Percentiles rank a stretch among this genome's conserved stretches.
These are phyloP conservation scores for Cladochytrium replicatum DNA, from an alignment of 192 early-diverging fungal genomes.

Conservation along the genomic window DNA sequence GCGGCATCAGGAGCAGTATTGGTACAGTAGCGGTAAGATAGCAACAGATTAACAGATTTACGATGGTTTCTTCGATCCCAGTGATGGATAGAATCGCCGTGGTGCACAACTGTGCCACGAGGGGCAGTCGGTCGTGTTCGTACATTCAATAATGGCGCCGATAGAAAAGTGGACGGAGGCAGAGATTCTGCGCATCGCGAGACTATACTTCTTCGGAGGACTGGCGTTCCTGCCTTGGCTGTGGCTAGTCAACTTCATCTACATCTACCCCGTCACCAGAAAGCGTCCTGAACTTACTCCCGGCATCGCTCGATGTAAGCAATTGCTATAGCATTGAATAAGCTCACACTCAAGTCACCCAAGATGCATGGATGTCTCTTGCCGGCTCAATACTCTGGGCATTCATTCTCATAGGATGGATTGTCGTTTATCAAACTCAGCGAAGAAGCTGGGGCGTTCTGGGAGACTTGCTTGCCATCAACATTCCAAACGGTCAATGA, in stretches of 20 bases:
- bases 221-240: conserved; percentile 44
- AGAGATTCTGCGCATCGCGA: conserved; percentile 48
- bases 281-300: conserved; percentile 36
- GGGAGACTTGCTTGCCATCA: conserved; percentile 37
- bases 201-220: conserved; percentile 44
- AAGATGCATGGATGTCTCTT: conserved; percentile 48
- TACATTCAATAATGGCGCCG: too few relatives aligned
- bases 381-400: conserved; percentile 37
- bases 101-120: too few relatives aligned
- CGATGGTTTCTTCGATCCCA: too few relatives aligned
- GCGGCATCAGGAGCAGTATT: too few relatives aligned
- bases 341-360: not conserved
- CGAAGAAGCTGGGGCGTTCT: conserved; percentile 47
- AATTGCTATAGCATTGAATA: not conserved
- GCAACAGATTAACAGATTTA: too few relatives aligned
- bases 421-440: conserved; percentile 46
- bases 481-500: conserved; percentile 21
- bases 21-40: too few relatives aligned
- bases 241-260: conserved; percentile 62
- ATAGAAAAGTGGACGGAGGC: conserved; percentile 38
- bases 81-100: too few relatives aligned
- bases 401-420: conserved; percentile 44
- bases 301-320: conserved; percentile 47
- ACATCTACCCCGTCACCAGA: conserved; percentile 44
- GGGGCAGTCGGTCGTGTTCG: too few relatives aligned